Conservation (phyloP, 306 rosid species). For the Citrullus colocynthis region DNA sequence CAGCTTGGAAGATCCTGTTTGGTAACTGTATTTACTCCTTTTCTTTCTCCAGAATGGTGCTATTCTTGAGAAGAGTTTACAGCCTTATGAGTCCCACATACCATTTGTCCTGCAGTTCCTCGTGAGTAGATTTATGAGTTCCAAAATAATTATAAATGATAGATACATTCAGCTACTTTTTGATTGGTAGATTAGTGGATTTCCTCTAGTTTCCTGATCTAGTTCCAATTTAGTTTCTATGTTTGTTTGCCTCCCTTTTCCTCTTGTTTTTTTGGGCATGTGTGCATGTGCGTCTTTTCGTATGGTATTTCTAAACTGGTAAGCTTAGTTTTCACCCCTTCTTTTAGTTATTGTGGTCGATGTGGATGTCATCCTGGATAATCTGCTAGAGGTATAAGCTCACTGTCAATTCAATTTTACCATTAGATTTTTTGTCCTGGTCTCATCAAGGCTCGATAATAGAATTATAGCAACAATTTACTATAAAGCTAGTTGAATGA, state of each 20-base stretch:
- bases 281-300: background rate
- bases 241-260: background rate
- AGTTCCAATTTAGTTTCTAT: background rate
- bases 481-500: background rate
- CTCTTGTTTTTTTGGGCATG: background rate
- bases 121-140: constrained; percentile 13
- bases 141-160: background rate
- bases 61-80: constrained; percentile 54
- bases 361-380: background rate
- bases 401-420: background rate
- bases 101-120: constrained; percentile 50
- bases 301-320: background rate
- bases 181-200: background rate
- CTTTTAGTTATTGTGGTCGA: background rate
- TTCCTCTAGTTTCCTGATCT: background rate
- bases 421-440: background rate
- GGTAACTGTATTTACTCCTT: background rate
- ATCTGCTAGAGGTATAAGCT: background rate
- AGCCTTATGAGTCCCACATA: constrained; percentile 91
- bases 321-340: background rate
- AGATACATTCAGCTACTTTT: background rate
- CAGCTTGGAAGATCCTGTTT: background rate
- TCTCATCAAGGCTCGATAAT: background rate
- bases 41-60: constrained; percentile 57
- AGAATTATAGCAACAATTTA: background rate